Base-by-base conservation (phyloP, 805 yeast genomes). In the Kodamaea laetipori region DNA sequence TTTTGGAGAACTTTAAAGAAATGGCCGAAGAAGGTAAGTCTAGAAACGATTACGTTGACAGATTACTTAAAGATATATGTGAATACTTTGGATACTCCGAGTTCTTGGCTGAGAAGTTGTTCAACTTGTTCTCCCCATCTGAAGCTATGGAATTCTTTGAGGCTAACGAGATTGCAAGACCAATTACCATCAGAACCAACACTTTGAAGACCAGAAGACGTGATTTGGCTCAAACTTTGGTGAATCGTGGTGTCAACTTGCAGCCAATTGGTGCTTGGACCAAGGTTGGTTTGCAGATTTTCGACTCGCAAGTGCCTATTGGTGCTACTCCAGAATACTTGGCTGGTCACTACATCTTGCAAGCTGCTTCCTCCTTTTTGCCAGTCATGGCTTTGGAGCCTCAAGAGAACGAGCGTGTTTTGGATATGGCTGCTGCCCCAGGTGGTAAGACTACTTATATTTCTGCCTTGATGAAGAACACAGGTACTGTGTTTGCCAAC, bases 391-490 rank as follows among this genome's bases (percentile, higher is more conserved):
- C 99, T 0, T 73, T 94, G 55, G 92, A 83, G 50, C 99, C 99
- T n/a, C 95, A 90, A 64, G 97, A 90, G 67, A 83, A 86, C 61
- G 99, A 94, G 72, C 84, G 99, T 60, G 77, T 94, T 31, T 74
- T 94, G 50, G 99, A 94, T 71, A 94, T 94, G 99, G 98, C 99
- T 37, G 95, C 99, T 48, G 97, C 99, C 21, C 99, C 99, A 52
- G 99, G 99, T 73, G 99, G 99, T 69, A 92, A 92, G 63, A 89
- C 97, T 15, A 92, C 99, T 2, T 90, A 89, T 63, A 80, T 92
- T 41, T 81, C 96, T 27, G 97, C 99, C 1, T 67, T 92, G 70
- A 94, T 94, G 98, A 94, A 94, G 63, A 94, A 94, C 67, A 94
- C 99, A 1, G 99, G 99, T 19, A 82, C 92, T 65, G 87, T 94